Percentiles rank a stretch among this genome's conserved stretches.
Evolutionary conservation across 2,329 filamentous ascomycete species (phyloP).

Genomic region (Xylariaceae sp.): DNA sequence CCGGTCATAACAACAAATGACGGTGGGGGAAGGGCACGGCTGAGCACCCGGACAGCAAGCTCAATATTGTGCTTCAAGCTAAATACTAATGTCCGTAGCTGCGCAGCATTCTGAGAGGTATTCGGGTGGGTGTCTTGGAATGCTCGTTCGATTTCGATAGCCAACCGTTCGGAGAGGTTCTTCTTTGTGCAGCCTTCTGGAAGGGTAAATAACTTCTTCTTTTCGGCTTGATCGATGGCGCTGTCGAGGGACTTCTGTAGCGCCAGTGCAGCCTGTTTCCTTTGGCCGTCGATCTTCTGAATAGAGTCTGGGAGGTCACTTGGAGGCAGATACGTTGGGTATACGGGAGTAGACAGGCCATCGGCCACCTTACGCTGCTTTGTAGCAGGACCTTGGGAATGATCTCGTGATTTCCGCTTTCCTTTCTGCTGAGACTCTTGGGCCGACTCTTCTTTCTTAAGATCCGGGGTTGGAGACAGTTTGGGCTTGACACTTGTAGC

Average conservation of each 20-base stretch:
- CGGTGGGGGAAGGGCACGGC: slow-evolving; percentile 65
- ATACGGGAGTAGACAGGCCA: slow-evolving; percentile 38
- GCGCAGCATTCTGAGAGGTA: slow-evolving; percentile 50
- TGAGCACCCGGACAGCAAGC: slow-evolving; percentile 71
- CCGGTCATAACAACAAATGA: slow-evolving; percentile 81
- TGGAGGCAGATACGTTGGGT: slow-evolving; percentile 46
- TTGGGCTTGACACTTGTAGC: slow-evolving; percentile 39
- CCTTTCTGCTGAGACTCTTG: slow-evolving; percentile 39
- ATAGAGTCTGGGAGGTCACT: slow-evolving; percentile 50
- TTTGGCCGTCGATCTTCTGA: slow-evolving; percentile 54
- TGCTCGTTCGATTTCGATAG: slow-evolving; percentile 74
- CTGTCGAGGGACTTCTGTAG: slow-evolving; percentile 66
- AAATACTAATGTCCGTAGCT: slow-evolving; percentile 73
- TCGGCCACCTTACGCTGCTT: slow-evolving; percentile 56
- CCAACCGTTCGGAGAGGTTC: slow-evolving; percentile 63
- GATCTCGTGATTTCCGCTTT: slow-evolving; percentile 58
- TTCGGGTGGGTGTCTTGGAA: slow-evolving; percentile 54
- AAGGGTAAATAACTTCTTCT: slow-evolving; percentile 59
- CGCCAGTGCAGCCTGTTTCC: slow-evolving; percentile 65
- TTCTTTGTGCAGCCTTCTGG: slow-evolving; percentile 61
- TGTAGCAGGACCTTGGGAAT: slow-evolving; percentile 46
- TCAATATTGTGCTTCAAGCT: slow-evolving; percentile 88
- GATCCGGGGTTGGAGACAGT: slow-evolving; percentile 37
- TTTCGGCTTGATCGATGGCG: slow-evolving; percentile 62
- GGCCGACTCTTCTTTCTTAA: slow-evolving; percentile 35